A percentile compares a stretch with the other conserved stretches of the same genome.
Evolutionary conservation across 306 rosid species (phyloP).

Genomic region (Mucuna pruriens): DNA sequence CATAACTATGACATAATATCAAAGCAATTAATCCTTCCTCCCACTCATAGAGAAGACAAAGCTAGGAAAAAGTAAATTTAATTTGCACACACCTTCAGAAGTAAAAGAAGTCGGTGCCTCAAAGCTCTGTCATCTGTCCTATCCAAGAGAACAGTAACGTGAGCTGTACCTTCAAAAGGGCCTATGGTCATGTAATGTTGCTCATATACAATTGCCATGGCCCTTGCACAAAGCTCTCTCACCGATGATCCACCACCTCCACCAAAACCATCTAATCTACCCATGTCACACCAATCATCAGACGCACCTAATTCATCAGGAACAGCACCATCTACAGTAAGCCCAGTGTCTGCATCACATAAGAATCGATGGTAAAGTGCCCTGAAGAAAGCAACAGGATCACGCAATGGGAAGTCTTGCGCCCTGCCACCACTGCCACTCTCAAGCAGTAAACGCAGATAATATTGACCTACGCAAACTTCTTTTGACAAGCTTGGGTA

Average conservation of each 20-base stretch:
- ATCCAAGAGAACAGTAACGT: slow-evolving; percentile 93
- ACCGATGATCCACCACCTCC: slow-evolving; percentile 99
- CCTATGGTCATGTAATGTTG: slow-evolving; percentile 88
- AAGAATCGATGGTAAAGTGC: slow-evolving; percentile 95
- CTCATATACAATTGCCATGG: slow-evolving; percentile 98
- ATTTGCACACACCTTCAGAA: slow-evolving; percentile 77
- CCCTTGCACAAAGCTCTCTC: slow-evolving; percentile 98
- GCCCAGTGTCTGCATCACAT: slow-evolving; percentile 98
- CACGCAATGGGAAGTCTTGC: slow-evolving; percentile 93
- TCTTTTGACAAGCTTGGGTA: slow-evolving; percentile 98
- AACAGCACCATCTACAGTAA: slow-evolving; percentile 96
- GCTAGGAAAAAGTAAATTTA: slow-evolving; percentile 3
- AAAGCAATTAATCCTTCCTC: slow-evolving; percentile 15
- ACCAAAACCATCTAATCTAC: slow-evolving; percentile 98
- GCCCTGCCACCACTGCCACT: slow-evolving; percentile 95
- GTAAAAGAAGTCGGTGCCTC: slow-evolving; percentile 98
- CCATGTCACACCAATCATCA: slow-evolving; percentile 99
- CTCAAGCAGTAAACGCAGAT: slow-evolving; percentile 94
- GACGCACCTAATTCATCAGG: slow-evolving; percentile 99
- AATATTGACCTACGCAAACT: slow-evolving; percentile 99
- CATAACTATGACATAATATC: not conserved
- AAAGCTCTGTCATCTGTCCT: slow-evolving; percentile 98
- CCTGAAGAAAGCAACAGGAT: slow-evolving; percentile 94
- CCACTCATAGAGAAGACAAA: slow-evolving; percentile 14
- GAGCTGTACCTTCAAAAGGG: slow-evolving; percentile 95